These are phyloP conservation scores for Sorghum bicolor DNA, from an alignment of 176 grass and related monocot genomes.

Conservation along the genomic window DNA sequence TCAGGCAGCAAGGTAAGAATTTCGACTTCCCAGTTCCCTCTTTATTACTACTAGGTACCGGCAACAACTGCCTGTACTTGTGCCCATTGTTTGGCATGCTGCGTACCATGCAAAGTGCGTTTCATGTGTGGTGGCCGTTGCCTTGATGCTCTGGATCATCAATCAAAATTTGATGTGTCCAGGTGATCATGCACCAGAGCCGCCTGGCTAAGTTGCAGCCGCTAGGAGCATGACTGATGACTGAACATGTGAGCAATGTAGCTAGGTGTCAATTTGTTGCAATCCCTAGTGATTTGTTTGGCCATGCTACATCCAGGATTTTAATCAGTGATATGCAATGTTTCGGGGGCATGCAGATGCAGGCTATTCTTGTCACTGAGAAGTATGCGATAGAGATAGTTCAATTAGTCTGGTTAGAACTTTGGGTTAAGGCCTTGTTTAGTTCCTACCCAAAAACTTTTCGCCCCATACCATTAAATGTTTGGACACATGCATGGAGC, in stretches of 20 bases:
- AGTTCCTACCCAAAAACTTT: no score
- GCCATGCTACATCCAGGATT: neutral
- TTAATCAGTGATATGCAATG: neutral
- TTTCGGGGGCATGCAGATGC: neutral
- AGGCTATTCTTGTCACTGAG: neutral
- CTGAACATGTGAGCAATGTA: neutral
- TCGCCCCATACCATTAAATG: no score
- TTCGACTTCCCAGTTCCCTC: neutral
- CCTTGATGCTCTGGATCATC: neutral
- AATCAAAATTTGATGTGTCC: neutral
- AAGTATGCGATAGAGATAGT: neutral
- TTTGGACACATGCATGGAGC: no score
- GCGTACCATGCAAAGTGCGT: neutral
- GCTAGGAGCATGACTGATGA: neutral
- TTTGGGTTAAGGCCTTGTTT: neutral
- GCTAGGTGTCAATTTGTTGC: neutral
- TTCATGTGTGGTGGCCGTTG: neutral
- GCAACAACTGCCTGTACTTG: neutral
- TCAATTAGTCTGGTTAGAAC: neutral
- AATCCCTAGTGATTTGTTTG: neutral
- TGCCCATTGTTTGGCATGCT: neutral
- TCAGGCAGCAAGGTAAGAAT: slow-evolving; percentile 87
- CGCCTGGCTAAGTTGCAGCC: neutral
- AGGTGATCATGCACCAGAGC: neutral
- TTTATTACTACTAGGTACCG: neutral